Conservation (phyloP, 2,329 filamentous ascomycete species). For the Microthyrium microscopicum region DNA sequence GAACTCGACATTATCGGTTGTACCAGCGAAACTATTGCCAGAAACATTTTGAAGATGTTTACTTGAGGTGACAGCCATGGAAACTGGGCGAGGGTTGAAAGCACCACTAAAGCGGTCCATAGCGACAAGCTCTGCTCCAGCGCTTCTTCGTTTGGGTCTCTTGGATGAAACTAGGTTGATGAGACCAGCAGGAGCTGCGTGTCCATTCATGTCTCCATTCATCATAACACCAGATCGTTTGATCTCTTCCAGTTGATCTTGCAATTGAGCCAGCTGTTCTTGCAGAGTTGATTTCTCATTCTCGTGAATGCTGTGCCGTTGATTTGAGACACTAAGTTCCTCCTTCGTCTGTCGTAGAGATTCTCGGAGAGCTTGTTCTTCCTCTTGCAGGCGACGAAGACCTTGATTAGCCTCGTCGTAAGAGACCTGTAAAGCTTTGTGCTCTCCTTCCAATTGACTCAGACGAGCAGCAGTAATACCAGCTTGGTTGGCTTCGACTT, state of each 20-base stretch:
- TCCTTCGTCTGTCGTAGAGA: slow-evolving; percentile 61
- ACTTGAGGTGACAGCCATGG: slow-evolving; percentile 65
- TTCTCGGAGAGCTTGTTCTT: slow-evolving; percentile 74
- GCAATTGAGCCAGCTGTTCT: slow-evolving; percentile 75
- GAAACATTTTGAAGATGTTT: slow-evolving; percentile 54
- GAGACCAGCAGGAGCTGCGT: slow-evolving; percentile 47
- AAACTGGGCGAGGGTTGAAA: slow-evolving; percentile 89
- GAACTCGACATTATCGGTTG: slow-evolving; percentile 79
- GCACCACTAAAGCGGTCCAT: slow-evolving; percentile 79
- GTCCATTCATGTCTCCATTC: slow-evolving; percentile 42
- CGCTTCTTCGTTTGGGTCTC: slow-evolving; percentile 89
- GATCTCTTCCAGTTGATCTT: slow-evolving; percentile 81
- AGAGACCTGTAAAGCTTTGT: slow-evolving; percentile 74
- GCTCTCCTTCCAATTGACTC: slow-evolving; percentile 84
- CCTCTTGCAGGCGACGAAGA: slow-evolving; percentile 87
- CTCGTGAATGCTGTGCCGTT: slow-evolving; percentile 60
- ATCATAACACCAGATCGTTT: slow-evolving; percentile 54
- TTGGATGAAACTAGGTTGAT: slow-evolving; percentile 96
- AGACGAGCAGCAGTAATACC: slow-evolving; percentile 87
- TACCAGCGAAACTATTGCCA: slow-evolving; percentile 61
- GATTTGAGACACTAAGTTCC: slow-evolving; percentile 65
- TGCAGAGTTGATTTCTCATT: slow-evolving; percentile 71
- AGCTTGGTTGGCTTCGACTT: slow-evolving; percentile 92
- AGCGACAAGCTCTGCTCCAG: slow-evolving; percentile 69
- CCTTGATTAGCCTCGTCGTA: slow-evolving; percentile 83